Percentiles rank a stretch among this genome's conserved stretches.
phyloP scores from a whole-genome alignment of 2,329 filamentous ascomycete genomes.

The Epichloe festucae region DNA sequence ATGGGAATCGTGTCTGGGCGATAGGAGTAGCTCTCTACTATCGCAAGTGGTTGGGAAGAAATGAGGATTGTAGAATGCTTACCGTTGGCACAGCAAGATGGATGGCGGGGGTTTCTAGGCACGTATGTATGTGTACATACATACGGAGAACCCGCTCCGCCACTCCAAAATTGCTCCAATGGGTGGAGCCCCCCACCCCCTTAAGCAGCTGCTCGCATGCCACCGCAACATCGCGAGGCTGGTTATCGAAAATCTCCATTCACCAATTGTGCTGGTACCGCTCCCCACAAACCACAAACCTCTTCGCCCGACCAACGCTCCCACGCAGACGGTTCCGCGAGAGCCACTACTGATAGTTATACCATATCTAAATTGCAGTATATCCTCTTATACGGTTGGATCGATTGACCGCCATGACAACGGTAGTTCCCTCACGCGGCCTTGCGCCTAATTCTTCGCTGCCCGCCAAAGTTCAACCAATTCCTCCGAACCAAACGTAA shows the following conservation, averaged over 20 bases:
- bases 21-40: slow-evolving; percentile 86
- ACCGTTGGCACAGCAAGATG: neutral
- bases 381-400: neutral
- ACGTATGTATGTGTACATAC: neutral
- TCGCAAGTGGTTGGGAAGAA: slow-evolving; percentile 28
- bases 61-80: neutral
- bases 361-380: neutral
- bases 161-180: neutral
- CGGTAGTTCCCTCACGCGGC: slow-evolving; percentile 26
- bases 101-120: slow-evolving; percentile 6
- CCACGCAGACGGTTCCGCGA: neutral
- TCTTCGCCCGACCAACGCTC: neutral
- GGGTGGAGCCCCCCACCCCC: slow-evolving; percentile 1
- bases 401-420: slow-evolving; percentile 17
- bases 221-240: slow-evolving; percentile 2
- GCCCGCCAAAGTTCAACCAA: slow-evolving; percentile 38
- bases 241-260: slow-evolving; percentile 1
- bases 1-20: slow-evolving; percentile 16
- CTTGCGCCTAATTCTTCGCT: slow-evolving; percentile 29
- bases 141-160: neutral
- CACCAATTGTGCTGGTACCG: neutral
- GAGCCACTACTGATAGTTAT: neutral
- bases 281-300: neutral
- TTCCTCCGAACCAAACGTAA: slow-evolving; percentile 65
- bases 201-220: neutral